phyloP scores from a whole-genome alignment of 1,139 yeast genomes.

The Geotrichum carabidarum region DNA sequence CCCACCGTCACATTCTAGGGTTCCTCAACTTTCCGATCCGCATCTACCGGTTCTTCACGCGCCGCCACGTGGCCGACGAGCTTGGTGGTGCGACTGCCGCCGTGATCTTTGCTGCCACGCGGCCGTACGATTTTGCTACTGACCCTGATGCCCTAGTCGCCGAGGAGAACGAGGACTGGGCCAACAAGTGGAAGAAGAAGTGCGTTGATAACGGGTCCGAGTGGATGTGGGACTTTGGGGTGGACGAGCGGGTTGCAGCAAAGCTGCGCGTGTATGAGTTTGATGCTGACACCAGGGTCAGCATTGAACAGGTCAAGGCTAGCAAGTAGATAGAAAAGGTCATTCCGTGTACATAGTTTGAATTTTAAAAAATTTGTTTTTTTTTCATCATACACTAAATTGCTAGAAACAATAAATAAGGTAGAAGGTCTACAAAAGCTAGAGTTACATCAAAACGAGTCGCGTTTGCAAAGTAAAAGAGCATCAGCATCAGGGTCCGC shows the following conservation, averaged over 20 bases:
- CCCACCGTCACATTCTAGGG: constrained; percentile 73
- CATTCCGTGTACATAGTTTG: too few species aligned
- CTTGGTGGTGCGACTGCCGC: constrained; percentile 59
- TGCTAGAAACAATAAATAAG: too few species aligned
- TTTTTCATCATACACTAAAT: too few species aligned
- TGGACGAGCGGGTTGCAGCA: constrained; percentile 61
- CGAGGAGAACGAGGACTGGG: constrained; percentile 85
- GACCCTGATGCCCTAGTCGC: constrained; percentile 54
- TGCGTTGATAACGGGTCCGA: constrained; percentile 72
- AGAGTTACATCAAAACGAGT: too few species aligned
- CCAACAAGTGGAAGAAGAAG: constrained; percentile 69
- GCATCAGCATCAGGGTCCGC: too few species aligned
- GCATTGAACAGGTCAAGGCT: constrained; percentile 2
- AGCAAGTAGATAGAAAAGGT: neutral
- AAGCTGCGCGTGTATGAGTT: constrained; percentile 52
- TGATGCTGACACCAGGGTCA: constrained; percentile 4
- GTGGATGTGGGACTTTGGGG: constrained; percentile 75
- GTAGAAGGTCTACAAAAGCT: too few species aligned
- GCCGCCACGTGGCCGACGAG: constrained; percentile 65
- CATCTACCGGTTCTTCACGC: constrained; percentile 71
- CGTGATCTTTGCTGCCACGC: constrained; percentile 50
- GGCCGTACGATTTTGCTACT: constrained; percentile 48
- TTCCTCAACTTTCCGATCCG: constrained; percentile 71
- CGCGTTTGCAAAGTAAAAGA: too few species aligned
- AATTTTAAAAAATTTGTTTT: too few species aligned